Conservation (phyloP, 352 stramenopile species). For the Lagenidium sp. region DNA sequence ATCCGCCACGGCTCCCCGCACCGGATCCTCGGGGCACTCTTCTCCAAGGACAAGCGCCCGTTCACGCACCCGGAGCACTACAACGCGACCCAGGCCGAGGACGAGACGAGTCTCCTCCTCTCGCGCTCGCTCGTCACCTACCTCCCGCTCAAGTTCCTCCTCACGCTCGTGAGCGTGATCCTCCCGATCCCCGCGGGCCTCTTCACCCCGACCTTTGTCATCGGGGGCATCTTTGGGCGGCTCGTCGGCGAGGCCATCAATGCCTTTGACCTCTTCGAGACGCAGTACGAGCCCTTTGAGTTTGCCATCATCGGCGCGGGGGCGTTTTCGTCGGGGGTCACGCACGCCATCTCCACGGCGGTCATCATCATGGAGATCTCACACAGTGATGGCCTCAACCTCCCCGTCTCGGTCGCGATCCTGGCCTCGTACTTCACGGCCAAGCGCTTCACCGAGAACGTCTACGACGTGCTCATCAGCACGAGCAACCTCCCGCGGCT, state of each 20-base stretch:
- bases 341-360: slow-evolving; percentile 86
- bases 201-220: slow-evolving; percentile 82
- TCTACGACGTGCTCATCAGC: slow-evolving; percentile 88
- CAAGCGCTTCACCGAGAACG: slow-evolving; percentile 86
- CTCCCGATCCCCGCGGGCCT: slow-evolving; percentile 67
- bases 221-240: slow-evolving; percentile 77
- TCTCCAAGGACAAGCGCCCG: slow-evolving; percentile 51
- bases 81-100: slow-evolving; percentile 1
- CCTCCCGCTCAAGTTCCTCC: slow-evolving; percentile 65
- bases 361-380: slow-evolving; percentile 94
- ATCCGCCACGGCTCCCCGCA: slow-evolving; percentile 57
- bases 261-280: slow-evolving; percentile 44
- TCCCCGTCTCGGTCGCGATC: slow-evolving; percentile 86
- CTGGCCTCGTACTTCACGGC: slow-evolving; percentile 87
- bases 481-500: slow-evolving; percentile 69
- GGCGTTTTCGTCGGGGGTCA: slow-evolving; percentile 89
- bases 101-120: slow-evolving; percentile 42
- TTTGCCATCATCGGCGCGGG: slow-evolving; percentile 90
- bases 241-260: slow-evolving; percentile 66
- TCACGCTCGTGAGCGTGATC: slow-evolving; percentile 70
- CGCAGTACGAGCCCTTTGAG: slow-evolving; percentile 84
- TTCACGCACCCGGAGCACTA: slow-evolving; percentile 13
- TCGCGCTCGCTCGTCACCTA: slow-evolving; percentile 72
- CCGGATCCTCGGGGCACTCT: slow-evolving; percentile 52
- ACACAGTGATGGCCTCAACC: slow-evolving; percentile 73